phyloP scores from a whole-genome alignment of 257 asterid species.

The Misopates orontium region DNA sequence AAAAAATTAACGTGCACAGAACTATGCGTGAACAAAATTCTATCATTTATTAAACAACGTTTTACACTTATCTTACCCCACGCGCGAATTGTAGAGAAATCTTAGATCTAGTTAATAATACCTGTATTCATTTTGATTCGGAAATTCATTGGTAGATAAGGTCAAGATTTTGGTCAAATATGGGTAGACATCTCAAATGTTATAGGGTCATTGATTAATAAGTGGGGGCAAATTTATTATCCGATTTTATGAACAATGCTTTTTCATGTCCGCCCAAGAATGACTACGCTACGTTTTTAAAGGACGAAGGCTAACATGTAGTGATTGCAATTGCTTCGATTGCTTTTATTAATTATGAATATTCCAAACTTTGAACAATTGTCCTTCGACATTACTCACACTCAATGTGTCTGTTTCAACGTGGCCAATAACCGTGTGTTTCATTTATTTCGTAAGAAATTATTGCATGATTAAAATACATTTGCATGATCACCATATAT shows the following conservation, averaged over 20 bases:
- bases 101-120: not conserved
- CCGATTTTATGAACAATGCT: constrained; percentile 22
- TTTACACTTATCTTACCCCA: no score
- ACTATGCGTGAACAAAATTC: no score
- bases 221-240: constrained; percentile 29
- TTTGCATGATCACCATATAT: no score
- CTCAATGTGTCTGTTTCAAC: not conserved
- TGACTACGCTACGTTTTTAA: constrained; percentile 5
- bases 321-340: not conserved
- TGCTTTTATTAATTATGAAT: not conserved
- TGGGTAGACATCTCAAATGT: constrained; percentile 5
- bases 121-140: not conserved
- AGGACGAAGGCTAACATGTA: constrained; percentile 24
- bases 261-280: constrained; percentile 30
- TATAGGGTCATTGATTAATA: constrained; percentile 16
- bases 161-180: constrained; percentile 12
- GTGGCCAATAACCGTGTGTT: not conserved
- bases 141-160: not conserved
- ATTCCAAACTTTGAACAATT: not conserved
- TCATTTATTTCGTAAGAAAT: no score
- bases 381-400: constrained; percentile 10
- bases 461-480: no score
- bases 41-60: no score
- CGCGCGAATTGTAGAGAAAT: not conserved
- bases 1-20: no score